Evolutionary conservation across 139 green algal genomes (phyloP).

Genomic region (Micractinium sp.): DNA sequence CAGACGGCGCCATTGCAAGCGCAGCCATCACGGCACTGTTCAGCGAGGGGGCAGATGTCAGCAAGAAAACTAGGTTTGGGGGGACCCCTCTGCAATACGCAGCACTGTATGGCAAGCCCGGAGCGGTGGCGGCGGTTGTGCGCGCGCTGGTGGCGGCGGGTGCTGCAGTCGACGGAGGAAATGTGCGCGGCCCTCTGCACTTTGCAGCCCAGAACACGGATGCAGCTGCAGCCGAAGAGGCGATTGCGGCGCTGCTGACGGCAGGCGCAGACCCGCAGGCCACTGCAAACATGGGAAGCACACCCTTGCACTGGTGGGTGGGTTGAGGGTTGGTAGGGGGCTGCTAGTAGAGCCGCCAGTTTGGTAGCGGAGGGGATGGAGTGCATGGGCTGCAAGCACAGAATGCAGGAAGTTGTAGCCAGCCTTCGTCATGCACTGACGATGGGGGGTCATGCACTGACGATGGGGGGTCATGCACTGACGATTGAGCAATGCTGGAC

Average conservation of each 20-base stretch:
- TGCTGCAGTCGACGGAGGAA: too few species aligned
- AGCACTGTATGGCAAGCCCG: background rate
- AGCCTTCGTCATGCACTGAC: background rate
- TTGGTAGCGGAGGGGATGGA: background rate
- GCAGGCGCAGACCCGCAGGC: background rate
- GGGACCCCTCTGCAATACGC: background rate
- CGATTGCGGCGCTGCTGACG: background rate
- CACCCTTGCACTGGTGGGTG: background rate
- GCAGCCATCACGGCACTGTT: background rate
- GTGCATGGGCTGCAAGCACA: background rate
- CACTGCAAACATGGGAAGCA: background rate
- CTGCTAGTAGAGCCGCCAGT: too few species aligned
- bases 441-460: too few species aligned
- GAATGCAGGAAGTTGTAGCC: background rate
- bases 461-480: background rate
- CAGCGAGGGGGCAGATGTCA: background rate
- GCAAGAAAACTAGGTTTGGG: background rate
- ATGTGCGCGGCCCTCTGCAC: background rate
- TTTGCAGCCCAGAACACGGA: background rate
- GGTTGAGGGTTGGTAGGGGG: too few species aligned
- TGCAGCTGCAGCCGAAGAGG: background rate
- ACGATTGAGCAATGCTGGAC: background rate
- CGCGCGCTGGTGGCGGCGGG: background rate
- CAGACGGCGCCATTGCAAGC: background rate
- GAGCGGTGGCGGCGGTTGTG: background rate